These are phyloP conservation scores for Ichthyophthirius multifiliis DNA, from an alignment of 169 alveolate species.

Conservation along the genomic window DNA sequence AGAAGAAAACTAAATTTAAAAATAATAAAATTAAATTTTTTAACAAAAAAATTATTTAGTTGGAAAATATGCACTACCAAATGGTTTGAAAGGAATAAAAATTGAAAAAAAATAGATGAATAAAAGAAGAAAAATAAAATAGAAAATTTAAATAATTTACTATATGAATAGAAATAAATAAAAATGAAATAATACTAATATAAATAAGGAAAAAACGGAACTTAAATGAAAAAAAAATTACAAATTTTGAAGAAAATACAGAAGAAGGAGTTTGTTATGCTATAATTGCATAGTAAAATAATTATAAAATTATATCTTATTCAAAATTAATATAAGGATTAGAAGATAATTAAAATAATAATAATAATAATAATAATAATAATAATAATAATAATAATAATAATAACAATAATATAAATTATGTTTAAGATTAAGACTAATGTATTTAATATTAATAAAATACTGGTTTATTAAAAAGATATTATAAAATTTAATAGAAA, in stretches of 20 bases:
- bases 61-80: neutral
- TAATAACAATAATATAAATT: no score
- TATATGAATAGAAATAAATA: neutral
- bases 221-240: neutral
- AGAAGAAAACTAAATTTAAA: neutral
- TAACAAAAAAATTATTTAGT: neutral
- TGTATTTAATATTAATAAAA: no score
- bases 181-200: neutral
- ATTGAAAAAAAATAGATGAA: neutral
- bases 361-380: no score
- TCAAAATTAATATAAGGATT: neutral
- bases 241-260: neutral
- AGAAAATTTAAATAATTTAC: neutral
- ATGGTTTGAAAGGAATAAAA: neutral
- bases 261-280: constrained; percentile 11
- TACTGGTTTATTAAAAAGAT: no score
- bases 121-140: neutral
- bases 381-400: no score
- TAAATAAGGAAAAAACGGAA: neutral
- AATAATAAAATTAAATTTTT: neutral
- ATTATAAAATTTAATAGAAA: no score
- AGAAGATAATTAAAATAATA: no score
- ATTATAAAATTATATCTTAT: neutral
- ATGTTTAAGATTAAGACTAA: no score
- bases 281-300: neutral